Base-by-base conservation (phyloP, 73 alveolate species). In the Durusdinium trenchii region DNA sequence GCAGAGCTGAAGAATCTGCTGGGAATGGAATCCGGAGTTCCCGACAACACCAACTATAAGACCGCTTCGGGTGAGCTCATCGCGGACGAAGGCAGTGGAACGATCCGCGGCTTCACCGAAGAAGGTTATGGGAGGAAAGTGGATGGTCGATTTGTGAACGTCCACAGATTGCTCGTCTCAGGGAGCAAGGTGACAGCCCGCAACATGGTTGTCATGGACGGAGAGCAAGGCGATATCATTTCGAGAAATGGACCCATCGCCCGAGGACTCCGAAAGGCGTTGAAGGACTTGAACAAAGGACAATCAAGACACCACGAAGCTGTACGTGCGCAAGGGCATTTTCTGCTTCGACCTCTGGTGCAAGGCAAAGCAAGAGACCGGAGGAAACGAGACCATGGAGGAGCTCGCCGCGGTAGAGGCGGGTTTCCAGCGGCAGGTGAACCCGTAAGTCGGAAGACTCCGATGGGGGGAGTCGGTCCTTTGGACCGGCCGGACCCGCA, bases 61-160 rank as follows among this genome's bases (percentile, higher is more conserved):
- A 79, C 90, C 23, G 90, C 90, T 18, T 45, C 67, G 6, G 90
- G 67, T 35, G 90, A 79, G 67, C 23, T 79, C 67, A 18, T 79
- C 23, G 30, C 51, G 16, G 90, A 79, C 64, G 67, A 79, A 35
- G 90, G 90, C 40, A 64, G 90, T 10, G 40, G 26, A 26, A 1
- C 9, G 36, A 38, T 73, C 1, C 84, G 42, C 32, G 84, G 84
- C 20, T 20, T 20, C 35, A 38, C 35, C 20, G 3, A 32, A 3
- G 28, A 38, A 46, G 45, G 83, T 9, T 26, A 23, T 40, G 43
- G 43, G 36, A 6, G 40, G 30, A 30, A 40, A 9, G 36, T 64
- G 30, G 78, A 14, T 9, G 78, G 78, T 10, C 35, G 78, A 6
- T 14, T 64, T 6, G 40, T 30, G 43, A 23, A 64, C 30, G 78